A percentile compares a stretch with the other conserved stretches of the same genome.
These are phyloP conservation scores for Phytophthora syringae DNA, from an alignment of 352 stramenopile species.

Conservation along the genomic window DNA sequence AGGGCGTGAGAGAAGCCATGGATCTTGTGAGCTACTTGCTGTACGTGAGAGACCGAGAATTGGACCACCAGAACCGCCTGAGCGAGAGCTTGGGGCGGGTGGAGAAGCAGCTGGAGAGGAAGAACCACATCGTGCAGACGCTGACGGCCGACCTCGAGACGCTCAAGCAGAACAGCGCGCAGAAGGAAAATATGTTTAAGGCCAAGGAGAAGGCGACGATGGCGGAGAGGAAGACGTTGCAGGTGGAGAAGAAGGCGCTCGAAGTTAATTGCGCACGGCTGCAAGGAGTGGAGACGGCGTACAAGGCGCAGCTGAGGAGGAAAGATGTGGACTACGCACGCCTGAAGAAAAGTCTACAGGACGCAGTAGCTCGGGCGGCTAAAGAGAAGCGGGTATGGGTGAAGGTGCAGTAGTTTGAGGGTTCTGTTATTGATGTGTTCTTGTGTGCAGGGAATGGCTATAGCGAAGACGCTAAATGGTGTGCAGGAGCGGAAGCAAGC, in stretches of 20 bases:
- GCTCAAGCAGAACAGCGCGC: conserved; percentile 52
- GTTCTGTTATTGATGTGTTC: conserved; percentile 1
- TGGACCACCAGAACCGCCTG: conserved; percentile 55
- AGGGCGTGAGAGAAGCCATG: conserved; percentile 56
- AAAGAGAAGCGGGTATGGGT: conserved; percentile 65
- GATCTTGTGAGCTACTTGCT: conserved; percentile 80
- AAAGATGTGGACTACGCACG: conserved; percentile 84
- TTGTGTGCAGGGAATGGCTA: conserved; percentile 46
- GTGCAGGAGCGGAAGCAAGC: conserved; percentile 41
- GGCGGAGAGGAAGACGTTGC: conserved; percentile 54
- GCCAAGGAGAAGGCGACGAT: conserved; percentile 63
- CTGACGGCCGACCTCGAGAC: conserved; percentile 56
- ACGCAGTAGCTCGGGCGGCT: conserved; percentile 47
- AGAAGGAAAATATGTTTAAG: conserved; percentile 70
- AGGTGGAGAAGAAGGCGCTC: conserved; percentile 70
- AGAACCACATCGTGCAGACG: conserved; percentile 50
- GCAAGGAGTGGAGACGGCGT: conserved; percentile 77
- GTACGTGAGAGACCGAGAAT: conserved; percentile 58
- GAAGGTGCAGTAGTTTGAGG: neutral
- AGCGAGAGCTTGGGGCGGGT: conserved; percentile 46
- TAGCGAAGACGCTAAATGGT: conserved; percentile 55
- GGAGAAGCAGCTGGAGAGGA: conserved; percentile 67
- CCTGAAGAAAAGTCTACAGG: conserved; percentile 74
- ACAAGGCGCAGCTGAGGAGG: conserved; percentile 72
- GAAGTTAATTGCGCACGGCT: conserved; percentile 72